Evolutionary conservation across 768 basidiomycete species (phyloP).

Genomic region (Roridomyces roridus): DNA sequence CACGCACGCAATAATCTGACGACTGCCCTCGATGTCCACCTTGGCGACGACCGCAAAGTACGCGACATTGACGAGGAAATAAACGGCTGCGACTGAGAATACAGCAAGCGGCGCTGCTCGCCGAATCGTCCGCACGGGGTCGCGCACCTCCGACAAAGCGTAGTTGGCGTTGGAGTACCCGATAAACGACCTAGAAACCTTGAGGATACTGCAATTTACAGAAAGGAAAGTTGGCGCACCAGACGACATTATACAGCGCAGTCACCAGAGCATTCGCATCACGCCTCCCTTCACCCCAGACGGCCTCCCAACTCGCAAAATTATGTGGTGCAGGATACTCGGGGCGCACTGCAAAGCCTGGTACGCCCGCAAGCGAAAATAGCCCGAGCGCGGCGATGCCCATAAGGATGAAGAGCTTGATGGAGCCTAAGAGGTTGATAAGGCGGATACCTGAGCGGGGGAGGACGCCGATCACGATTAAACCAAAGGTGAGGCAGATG

Average conservation of each 20-base stretch:
- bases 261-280: constrained; percentile 57
- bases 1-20: constrained; percentile 58
- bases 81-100: constrained; percentile 55
- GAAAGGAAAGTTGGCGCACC: constrained; percentile 20
- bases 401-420: constrained; percentile 59
- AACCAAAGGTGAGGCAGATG: constrained; percentile 41
- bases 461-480: constrained; percentile 49
- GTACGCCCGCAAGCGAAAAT: constrained; percentile 55
- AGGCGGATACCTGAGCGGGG: constrained; percentile 63
- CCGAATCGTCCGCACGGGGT: constrained; percentile 67
- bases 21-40: constrained; percentile 62
- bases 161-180: constrained; percentile 77
- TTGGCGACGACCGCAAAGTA: constrained; percentile 75
- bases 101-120: constrained; percentile 72
- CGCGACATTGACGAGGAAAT: constrained; percentile 67
- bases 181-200: constrained; percentile 45
- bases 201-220: not conserved
- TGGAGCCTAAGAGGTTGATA: constrained; percentile 65
- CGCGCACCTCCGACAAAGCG: constrained; percentile 64
- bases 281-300: constrained; percentile 47
- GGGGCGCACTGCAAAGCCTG: constrained; percentile 45
- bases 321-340: constrained; percentile 40
- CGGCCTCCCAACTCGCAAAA: constrained; percentile 34
- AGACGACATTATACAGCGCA: constrained; percentile 59
- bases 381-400: constrained; percentile 54